Base-by-base conservation (phyloP, 2,329 filamentous ascomycete genomes). In the Fusarium continuum region DNA sequence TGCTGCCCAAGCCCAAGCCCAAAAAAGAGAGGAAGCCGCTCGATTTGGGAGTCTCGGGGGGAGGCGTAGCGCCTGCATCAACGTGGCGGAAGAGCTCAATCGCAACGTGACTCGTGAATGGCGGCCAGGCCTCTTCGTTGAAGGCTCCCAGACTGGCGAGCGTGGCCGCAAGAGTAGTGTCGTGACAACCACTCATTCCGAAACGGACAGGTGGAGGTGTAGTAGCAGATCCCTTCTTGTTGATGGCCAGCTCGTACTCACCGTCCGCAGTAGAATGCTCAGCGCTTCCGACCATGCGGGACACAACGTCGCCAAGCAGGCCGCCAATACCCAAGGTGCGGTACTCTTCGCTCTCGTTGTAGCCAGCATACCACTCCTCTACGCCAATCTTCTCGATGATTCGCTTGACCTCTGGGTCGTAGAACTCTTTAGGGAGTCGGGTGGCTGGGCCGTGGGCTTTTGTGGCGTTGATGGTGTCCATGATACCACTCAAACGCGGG, bases 361-460 rank as follows among this genome's bases (percentile, higher is more conserved):
- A 98, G 4, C 95, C 94, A 17, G 85, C 80, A 75, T 90, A 98
- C 95, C 95, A 98, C 78, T 98, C 95, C 70, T 99, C 93, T 0
- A 93, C 88, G 23, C 85, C 87, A 55, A 97, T 89, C 74, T 87
- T 90, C 54, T 88, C 81, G 54, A 95, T 86, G 59, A 93, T 90
- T 4, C 82, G 81, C 44, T 87, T 83, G 5, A 84, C 87, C 71
- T 88, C 89, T 16, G 83, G 74, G 72, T 97, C 92, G 76, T 98
- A 98, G 76, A 99, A 98, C 62, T 93, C 91, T 9, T 83, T 81
- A 0, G 95, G 95, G 4, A 98, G 83, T 39, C 84, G 87, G 0
- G 93, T 97, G 10, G 85, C 84, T 0, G 90, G 86, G 17, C 75
- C 75, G 74, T 98, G 95, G 3, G 93, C 94, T 11, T 91, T 82